Evolutionary conservation across 2,329 filamentous ascomycete species (phyloP).

Genomic region (Diplodia mutila): DNA sequence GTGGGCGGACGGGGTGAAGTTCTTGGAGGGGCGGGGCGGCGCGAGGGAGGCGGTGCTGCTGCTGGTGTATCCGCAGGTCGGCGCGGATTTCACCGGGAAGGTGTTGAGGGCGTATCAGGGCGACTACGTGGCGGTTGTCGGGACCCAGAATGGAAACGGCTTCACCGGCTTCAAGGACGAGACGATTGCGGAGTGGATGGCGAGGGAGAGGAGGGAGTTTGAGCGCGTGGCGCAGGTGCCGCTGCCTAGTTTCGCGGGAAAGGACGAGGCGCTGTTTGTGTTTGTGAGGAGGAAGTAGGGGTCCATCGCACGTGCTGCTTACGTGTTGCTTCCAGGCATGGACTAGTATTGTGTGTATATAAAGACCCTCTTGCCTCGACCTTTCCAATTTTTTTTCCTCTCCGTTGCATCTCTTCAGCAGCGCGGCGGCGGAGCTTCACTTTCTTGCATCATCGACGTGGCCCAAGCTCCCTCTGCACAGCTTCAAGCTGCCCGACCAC

Average conservation of each 20-base stretch:
- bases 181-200: slow-evolving; percentile 70
- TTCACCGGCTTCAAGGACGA: slow-evolving; percentile 70
- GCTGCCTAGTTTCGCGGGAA: slow-evolving; percentile 74
- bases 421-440: background rate
- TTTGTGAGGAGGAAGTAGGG: slow-evolving; percentile 51
- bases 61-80: slow-evolving; percentile 74
- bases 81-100: slow-evolving; percentile 66
- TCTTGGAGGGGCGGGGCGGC: slow-evolving; percentile 53
- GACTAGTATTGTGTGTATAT: background rate
- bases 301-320: background rate
- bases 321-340: background rate
- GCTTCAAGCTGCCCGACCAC: background rate
- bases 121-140: slow-evolving; percentile 70
- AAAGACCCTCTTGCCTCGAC: no score
- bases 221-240: slow-evolving; percentile 65
- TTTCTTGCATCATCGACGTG: slow-evolving; percentile 8
- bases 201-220: slow-evolving; percentile 60
- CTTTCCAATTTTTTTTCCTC: background rate
- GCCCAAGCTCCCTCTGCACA: slow-evolving; percentile 10
- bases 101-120: slow-evolving; percentile 65
- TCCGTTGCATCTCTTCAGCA: background rate
- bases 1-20: slow-evolving; percentile 63
- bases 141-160: slow-evolving; percentile 74
- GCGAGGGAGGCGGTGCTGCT: slow-evolving; percentile 64
- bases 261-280: slow-evolving; percentile 75